Base-by-base conservation (phyloP, 164 flowering plant species). In the Berberis thunbergii region DNA sequence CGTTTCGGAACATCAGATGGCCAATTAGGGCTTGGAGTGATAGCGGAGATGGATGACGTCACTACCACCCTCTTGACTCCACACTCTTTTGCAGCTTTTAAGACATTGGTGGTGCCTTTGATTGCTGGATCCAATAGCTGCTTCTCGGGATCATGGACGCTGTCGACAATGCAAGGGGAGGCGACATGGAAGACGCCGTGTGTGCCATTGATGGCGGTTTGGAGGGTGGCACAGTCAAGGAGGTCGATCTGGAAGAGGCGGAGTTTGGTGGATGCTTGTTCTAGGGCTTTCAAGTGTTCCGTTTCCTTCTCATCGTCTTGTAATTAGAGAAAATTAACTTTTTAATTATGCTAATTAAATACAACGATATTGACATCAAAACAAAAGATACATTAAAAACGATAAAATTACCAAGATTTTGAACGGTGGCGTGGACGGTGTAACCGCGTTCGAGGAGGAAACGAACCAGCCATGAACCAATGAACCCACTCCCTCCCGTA, bases 181-280 rank as follows among this genome's bases (percentile, higher is more conserved):
- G 99, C 99, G 2, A 89, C 64, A 78, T 94, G 97, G 82, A 94
- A 86, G 57, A 94, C 87, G 52, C 97, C 99, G 26, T 71, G 55
- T 57, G 84, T 69, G 61, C 90, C 93, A 11, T 64, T 53, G 49
- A 91, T 68, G 5, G 99, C 91, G 45, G 93, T 75, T 54, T 66
- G 54, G 49, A 94, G 71, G 57, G 96, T 81, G 26, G 83, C 82
- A 64, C 84, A 94, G 48, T 86, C 69, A 39, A 91, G 86, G 54
- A 94, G 89, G 72, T 89, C 91, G 11, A 89, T 85, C 69, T 86
- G 83, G 80, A 81, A 91, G 53, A 94, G 91, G 62, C 76, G 86
- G 52, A 91, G 91, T 41, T 83, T 83, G 3, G 82, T 48, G 4
- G 74, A 77, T 1, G 91, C 86, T 45, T 89, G 90, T 58, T 83